These are phyloP conservation scores for Plantago coronopus DNA, from an alignment of 305 asterid genomes.

Conservation along the genomic window DNA sequence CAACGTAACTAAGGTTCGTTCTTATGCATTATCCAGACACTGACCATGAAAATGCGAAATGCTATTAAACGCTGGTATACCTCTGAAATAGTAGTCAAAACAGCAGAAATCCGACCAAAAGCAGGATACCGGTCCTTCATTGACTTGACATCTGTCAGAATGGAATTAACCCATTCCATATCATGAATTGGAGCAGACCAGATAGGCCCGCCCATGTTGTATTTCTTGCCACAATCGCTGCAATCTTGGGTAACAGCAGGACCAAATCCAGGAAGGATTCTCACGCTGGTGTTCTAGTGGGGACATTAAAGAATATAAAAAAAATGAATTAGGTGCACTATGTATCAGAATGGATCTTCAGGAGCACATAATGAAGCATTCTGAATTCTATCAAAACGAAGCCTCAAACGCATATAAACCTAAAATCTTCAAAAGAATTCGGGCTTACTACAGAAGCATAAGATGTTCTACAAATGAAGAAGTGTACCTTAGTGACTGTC, in stretches of 20 bases:
- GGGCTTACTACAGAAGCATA: background rate
- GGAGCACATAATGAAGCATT: too few relatives aligned
- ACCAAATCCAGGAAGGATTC: conserved; percentile 91
- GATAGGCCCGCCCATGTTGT: conserved; percentile 97
- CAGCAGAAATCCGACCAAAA: conserved; percentile 69
- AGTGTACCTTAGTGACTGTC: conserved; percentile 66
- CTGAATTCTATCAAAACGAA: too few relatives aligned
- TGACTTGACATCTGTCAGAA: conserved; percentile 66
- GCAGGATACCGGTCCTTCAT: conserved; percentile 82
- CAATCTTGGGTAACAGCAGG: conserved; percentile 86
- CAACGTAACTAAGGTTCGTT: too few relatives aligned
- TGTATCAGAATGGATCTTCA: background rate
- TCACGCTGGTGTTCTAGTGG: conserved; percentile 64
- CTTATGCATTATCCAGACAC: background rate
- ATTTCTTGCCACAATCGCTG: conserved; percentile 90
- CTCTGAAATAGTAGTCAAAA: conserved; percentile 91
- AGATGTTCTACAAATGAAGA: background rate
- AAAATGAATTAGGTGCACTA: conserved; percentile 13
- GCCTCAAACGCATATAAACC: too few relatives aligned
- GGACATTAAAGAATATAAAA: conserved; percentile 11
- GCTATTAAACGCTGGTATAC: conserved; percentile 32
- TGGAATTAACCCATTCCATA: conserved; percentile 81
- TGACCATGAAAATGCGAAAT: conserved; percentile 2
- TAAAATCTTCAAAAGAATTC: too few relatives aligned
- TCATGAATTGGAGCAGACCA: conserved; percentile 99